These are phyloP conservation scores for Colletotrichum tabaci DNA, from an alignment of 2,329 filamentous ascomycete species.

Conservation along the genomic window DNA sequence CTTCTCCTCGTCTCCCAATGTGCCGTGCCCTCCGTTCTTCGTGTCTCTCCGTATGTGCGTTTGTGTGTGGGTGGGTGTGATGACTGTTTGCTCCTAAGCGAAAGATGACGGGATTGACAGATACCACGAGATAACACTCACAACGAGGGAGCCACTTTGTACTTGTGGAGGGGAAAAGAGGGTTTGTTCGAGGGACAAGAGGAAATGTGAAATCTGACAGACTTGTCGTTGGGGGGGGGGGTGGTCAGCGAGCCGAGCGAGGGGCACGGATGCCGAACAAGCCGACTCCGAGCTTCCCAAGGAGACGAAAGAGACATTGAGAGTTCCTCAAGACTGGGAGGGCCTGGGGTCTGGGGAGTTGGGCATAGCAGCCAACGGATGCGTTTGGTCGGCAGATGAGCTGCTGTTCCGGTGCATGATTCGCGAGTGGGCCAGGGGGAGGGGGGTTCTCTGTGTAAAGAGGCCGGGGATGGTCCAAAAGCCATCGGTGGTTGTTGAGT, in stretches of 20 bases:
- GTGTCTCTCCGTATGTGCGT: not conserved
- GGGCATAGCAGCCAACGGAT: too few relatives aligned
- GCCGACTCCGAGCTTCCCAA: not conserved
- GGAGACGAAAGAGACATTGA: too few relatives aligned
- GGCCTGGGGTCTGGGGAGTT: not conserved
- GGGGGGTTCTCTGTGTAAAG: not conserved
- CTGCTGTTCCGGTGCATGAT: conserved; percentile 2
- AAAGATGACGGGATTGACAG: not conserved
- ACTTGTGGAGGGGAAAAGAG: not conserved
- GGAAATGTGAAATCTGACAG: conserved; percentile 10
- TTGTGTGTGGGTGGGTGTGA: not conserved
- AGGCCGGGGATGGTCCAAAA: not conserved
- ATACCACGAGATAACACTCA: not conserved
- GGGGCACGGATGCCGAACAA: conserved; percentile 22
- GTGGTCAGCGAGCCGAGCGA: conserved; percentile 10
- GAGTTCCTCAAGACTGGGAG: too few relatives aligned
- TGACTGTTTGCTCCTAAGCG: not conserved
- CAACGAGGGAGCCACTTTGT: not conserved
- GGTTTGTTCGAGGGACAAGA: not conserved
- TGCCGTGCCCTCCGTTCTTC: not conserved
- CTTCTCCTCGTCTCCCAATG: too few relatives aligned
- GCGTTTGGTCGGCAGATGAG: conserved; percentile 1
- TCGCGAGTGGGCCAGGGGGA: not conserved
- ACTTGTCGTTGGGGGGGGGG: not conserved
- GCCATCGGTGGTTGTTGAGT: not conserved